Evolutionary conservation across 306 rosid species (phyloP).

Genomic region (Gastrolobium bilobum): DNA sequence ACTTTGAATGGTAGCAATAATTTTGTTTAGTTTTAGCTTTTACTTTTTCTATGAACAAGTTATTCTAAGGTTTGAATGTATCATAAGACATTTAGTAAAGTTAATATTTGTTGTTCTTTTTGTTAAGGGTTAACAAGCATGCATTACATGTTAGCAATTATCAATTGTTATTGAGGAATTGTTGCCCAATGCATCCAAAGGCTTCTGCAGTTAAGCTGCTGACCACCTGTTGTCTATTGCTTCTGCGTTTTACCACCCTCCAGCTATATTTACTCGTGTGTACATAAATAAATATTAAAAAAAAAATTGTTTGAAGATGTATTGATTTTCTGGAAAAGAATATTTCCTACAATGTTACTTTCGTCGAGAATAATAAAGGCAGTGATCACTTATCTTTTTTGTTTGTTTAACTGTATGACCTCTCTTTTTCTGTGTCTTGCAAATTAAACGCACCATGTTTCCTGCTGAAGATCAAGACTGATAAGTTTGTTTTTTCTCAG

Average conservation of each 20-base stretch:
- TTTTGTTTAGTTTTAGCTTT: not conserved
- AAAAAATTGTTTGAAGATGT: not conserved
- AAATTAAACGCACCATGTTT: slow-evolving; percentile 6
- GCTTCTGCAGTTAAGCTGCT: not conserved
- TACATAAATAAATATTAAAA: not conserved
- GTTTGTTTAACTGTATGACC: not conserved
- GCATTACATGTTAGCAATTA: not conserved
- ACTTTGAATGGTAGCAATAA: not conserved
- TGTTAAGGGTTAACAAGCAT: not conserved
- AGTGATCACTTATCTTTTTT: not conserved
- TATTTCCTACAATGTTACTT: slow-evolving; percentile 6
- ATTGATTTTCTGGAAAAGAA: slow-evolving; percentile 5
- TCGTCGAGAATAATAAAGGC: not conserved
- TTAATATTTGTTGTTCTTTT: not conserved
- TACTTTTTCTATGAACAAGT: not conserved
- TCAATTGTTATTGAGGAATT: not conserved
- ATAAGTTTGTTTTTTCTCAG: slow-evolving; percentile 56
- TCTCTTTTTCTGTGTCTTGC: not conserved
- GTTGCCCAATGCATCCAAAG: slow-evolving; percentile 32
- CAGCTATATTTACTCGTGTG: not conserved
- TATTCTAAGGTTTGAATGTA: not conserved
- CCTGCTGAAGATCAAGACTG: not conserved
- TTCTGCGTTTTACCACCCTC: not conserved
- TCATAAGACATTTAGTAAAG: not conserved
- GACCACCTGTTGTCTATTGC: not conserved